These are phyloP conservation scores for Alternaria solani DNA, from an alignment of 2,329 filamentous ascomycete genomes.

Conservation along the genomic window DNA sequence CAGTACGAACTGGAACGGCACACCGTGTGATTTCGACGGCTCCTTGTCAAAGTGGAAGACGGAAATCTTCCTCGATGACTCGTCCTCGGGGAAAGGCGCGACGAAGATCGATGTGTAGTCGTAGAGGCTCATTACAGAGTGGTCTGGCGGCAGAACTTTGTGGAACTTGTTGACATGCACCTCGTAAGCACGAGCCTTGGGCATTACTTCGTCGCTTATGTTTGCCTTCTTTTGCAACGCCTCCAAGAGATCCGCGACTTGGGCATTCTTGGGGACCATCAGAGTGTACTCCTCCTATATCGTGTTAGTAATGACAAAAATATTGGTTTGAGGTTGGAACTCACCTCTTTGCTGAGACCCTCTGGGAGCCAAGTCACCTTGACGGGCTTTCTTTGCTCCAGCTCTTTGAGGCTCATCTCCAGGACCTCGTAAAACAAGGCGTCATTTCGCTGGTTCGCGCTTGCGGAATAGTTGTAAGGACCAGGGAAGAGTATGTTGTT, in stretches of 20 bases:
- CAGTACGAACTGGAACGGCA: constrained; percentile 90
- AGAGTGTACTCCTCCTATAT: constrained; percentile 77
- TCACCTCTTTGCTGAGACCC: constrained; percentile 87
- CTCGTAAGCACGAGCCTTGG: constrained; percentile 82
- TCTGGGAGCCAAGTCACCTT: constrained; percentile 87
- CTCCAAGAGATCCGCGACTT: constrained; percentile 78
- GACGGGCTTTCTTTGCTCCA: constrained; percentile 89
- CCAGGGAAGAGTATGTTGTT: constrained; percentile 79
- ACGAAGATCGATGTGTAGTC: constrained; percentile 86
- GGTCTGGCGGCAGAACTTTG: constrained; percentile 75
- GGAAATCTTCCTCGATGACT: constrained; percentile 72
- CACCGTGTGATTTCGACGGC: constrained; percentile 79
- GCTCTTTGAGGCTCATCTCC: constrained; percentile 90
- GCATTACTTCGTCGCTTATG: constrained; percentile 76
- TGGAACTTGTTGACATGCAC: constrained; percentile 83
- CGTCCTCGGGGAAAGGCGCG: constrained; percentile 79
- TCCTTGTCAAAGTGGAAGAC: constrained; percentile 96
- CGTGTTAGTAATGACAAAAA: constrained; percentile 19
- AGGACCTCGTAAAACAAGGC: constrained; percentile 90
- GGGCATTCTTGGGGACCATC: constrained; percentile 86
- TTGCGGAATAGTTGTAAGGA: constrained; percentile 72
- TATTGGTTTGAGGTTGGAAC: constrained; percentile 29
- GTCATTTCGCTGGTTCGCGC: constrained; percentile 73
- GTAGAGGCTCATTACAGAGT: constrained; percentile 80
- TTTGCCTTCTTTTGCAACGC: constrained; percentile 82